phyloP scores from a whole-genome alignment of 2,329 filamentous ascomycete genomes.

The Talaromyces sp. region DNA sequence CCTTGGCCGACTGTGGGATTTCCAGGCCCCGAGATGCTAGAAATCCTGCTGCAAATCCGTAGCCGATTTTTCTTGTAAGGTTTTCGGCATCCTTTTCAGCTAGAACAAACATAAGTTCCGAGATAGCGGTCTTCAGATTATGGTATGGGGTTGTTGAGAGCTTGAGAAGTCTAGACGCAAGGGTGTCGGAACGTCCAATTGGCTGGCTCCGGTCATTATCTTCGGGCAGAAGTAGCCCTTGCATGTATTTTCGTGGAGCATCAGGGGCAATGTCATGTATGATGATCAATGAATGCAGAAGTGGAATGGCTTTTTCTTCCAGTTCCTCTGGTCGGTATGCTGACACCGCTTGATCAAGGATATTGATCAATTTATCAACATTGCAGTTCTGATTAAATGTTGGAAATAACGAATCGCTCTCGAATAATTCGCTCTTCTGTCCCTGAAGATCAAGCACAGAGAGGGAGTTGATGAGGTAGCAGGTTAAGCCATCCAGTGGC shows the following conservation, averaged over 20 bases:
- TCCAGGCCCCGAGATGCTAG: constrained; percentile 81
- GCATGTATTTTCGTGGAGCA: constrained; percentile 64
- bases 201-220: constrained; percentile 74
- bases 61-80: constrained; percentile 90
- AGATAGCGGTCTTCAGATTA: constrained; percentile 73
- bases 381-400: constrained; percentile 61
- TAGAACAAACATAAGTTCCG: constrained; percentile 80
- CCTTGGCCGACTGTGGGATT: constrained; percentile 68
- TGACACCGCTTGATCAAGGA: constrained; percentile 69
- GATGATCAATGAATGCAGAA: constrained; percentile 72
- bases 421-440: constrained; percentile 51
- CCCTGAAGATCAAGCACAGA: constrained; percentile 73
- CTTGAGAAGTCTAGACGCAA: constrained; percentile 75
- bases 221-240: constrained; percentile 71
- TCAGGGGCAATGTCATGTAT: constrained; percentile 71
- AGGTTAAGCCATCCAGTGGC: constrained; percentile 73
- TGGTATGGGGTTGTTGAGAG: constrained; percentile 76
- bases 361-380: constrained; percentile 66
- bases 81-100: constrained; percentile 76
- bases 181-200: constrained; percentile 72
- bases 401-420: constrained; percentile 66
- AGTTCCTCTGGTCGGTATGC: constrained; percentile 69
- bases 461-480: constrained; percentile 75
- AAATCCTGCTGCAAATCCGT: constrained; percentile 90
- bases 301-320: constrained; percentile 69